These are phyloP conservation scores for Carallia pectinifolia DNA, from an alignment of 345 rosid species.

Conservation along the genomic window DNA sequence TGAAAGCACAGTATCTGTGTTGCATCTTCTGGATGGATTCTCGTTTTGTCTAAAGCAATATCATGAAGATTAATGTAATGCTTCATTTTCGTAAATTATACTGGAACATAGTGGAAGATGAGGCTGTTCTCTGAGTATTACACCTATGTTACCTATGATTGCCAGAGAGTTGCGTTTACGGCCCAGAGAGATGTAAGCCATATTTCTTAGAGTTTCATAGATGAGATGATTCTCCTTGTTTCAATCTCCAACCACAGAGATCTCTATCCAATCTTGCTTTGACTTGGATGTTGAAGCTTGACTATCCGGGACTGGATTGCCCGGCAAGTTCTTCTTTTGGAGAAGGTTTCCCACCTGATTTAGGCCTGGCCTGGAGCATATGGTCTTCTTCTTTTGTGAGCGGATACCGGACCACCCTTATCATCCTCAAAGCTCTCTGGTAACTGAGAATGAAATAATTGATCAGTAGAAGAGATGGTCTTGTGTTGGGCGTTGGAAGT, in stretches of 20 bases:
- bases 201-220: background rate
- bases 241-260: conserved; percentile 12
- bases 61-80: too few species aligned
- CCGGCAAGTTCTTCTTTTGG: conserved; percentile 48
- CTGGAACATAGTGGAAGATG: too few species aligned
- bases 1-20: too few species aligned
- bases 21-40: too few species aligned
- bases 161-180: too few species aligned
- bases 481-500: background rate
- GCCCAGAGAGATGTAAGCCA: too few species aligned
- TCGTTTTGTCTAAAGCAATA: too few species aligned
- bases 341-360: conserved; percentile 64
- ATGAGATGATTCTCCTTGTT: conserved; percentile 48
- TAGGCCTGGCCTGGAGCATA: conserved; percentile 24
- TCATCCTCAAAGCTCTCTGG: background rate
- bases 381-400: conserved; percentile 19
- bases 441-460: background rate
- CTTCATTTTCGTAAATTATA: too few species aligned
- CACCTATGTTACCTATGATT: too few species aligned
- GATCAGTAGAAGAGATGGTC: background rate
- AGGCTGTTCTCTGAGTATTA: too few species aligned
- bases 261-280: conserved; percentile 25
- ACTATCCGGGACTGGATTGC: background rate
- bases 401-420: conserved; percentile 15
- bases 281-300: conserved; percentile 18